Conservation (phyloP, 352 stramenopile species). For the Blastocystis sp. region DNA sequence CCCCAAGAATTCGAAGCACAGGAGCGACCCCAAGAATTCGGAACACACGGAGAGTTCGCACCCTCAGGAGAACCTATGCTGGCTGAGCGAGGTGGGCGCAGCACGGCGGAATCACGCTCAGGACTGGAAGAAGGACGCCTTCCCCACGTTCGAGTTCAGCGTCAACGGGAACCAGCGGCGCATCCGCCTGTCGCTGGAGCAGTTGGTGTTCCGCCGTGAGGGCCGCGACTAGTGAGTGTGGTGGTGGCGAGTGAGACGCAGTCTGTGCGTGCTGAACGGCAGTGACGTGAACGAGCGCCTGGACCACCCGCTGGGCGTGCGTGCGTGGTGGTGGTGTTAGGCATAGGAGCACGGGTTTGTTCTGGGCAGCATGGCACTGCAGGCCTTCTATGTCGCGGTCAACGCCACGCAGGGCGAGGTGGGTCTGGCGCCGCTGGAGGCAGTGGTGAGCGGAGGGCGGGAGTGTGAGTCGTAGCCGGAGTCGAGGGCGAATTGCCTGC, state of each 20-base stretch:
- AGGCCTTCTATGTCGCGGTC: constrained; percentile 35
- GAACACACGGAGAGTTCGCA: not conserved
- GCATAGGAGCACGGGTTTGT: constrained; percentile 34
- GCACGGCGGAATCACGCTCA: not conserved
- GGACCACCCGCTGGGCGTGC: constrained; percentile 21
- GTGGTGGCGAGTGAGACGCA: not conserved
- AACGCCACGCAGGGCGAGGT: constrained; percentile 8
- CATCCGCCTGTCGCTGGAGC: not conserved
- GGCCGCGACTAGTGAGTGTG: not conserved
- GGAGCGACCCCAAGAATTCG: no score
- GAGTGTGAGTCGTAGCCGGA: not conserved
- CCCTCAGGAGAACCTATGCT: constrained; percentile 4
- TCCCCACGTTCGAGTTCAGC: constrained; percentile 14
- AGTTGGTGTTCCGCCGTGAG: constrained; percentile 6
- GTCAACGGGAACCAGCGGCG: not conserved
- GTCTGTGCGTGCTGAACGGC: constrained; percentile 55
- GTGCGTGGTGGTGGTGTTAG: not conserved
- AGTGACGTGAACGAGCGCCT: constrained; percentile 11
- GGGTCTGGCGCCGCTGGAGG: constrained; percentile 6
- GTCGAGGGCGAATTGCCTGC: constrained; percentile 7
- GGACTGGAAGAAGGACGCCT: constrained; percentile 14
- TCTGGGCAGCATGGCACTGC: constrained; percentile 23
- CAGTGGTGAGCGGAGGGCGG: not conserved
- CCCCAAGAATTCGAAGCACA: no score
- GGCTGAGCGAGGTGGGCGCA: not conserved